Evolutionary conservation across 2,329 filamentous ascomycete genomes (phyloP), one percentile per base, ranked within the genome.

Genomic region (Elsinoe ampelina): DNA sequence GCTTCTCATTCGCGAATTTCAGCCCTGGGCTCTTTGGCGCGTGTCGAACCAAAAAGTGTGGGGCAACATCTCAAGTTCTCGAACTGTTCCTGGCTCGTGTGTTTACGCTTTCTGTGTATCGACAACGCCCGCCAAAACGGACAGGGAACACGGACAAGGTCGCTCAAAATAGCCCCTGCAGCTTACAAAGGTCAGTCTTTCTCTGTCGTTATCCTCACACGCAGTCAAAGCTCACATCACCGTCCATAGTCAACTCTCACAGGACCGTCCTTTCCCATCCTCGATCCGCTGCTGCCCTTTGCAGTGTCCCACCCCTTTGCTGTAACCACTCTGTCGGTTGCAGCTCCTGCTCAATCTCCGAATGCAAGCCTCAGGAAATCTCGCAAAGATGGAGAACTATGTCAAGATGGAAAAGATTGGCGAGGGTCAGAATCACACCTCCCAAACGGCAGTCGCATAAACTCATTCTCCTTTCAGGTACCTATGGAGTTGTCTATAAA

Each of bases 401-500:
- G 88, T 95, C 75, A 95, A 95, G 77, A 81, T 95, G 68, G 90
- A 95, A 77, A 95, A 95, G 79, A 90, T 95, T 67, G 90, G 90
- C 73, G 90, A 95, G 82, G 90, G 90, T 93, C 75, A 66, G 80
- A 41, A 10, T 26, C 43, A 42, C 15, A 42, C 47, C 7, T 39
- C 34, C 45, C 35, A 32, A 60, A 64, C 26, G 13, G 7, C 20
- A 20, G 52, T 61, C 51, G 51, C 19, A 19, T 20, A 30, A 26
- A 45, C 57, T 58, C 51, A 60, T 55, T 15, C 12, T 15, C 17
- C 48, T 60, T 39, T 60, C 61, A 95, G 90, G 90, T 66, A 95
- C 90, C 13, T 95, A 95, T 70, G 90, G 90, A 72, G 90, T 95
- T 61, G 90, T 95, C 61, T 95, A 95, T 82, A 95, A 95, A 74